Conservation (phyloP, 2,329 filamentous ascomycete species). For the Aspergillus ibericus region DNA sequence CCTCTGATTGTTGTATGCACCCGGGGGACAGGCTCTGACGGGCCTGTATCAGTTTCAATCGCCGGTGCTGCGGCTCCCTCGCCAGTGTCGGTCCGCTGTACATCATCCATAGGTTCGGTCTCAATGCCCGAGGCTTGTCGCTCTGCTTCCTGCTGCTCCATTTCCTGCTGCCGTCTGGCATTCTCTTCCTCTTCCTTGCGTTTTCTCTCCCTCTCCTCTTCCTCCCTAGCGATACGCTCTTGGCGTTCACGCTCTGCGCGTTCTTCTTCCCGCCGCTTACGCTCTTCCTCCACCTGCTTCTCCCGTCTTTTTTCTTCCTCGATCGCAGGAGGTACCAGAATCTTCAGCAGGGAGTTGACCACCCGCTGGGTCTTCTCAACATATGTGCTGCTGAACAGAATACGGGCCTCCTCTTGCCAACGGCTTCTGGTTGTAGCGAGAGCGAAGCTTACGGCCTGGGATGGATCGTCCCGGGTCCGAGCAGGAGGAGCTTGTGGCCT, state of each 20-base stretch:
- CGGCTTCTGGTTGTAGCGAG: slow-evolving; percentile 70
- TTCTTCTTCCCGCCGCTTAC: slow-evolving; percentile 61
- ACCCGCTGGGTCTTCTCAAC: slow-evolving; percentile 70
- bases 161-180: slow-evolving; percentile 60
- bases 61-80: slow-evolving; percentile 33
- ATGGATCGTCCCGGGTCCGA: slow-evolving; percentile 50
- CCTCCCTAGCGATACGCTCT: slow-evolving; percentile 66
- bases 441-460: slow-evolving; percentile 74
- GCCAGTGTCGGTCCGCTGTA: slow-evolving; percentile 57
- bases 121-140: slow-evolving; percentile 46
- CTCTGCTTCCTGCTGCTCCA: slow-evolving; percentile 62
- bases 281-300: slow-evolving; percentile 57
- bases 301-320: slow-evolving; percentile 74
- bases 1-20: slow-evolving; percentile 83
- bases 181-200: slow-evolving; percentile 68
- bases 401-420: slow-evolving; percentile 86
- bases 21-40: slow-evolving; percentile 55
- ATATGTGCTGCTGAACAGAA: slow-evolving; percentile 72
- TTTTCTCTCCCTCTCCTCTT: slow-evolving; percentile 70
- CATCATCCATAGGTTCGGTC: slow-evolving; percentile 70
- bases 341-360: slow-evolving; percentile 66
- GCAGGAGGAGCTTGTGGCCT: slow-evolving; percentile 31
- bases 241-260: slow-evolving; percentile 61
- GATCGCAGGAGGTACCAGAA: slow-evolving; percentile 80
- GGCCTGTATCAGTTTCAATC: slow-evolving; percentile 46